Evolutionary conservation across 257 asterid genomes (phyloP).

Genomic region (Solanum chmielewskii): DNA sequence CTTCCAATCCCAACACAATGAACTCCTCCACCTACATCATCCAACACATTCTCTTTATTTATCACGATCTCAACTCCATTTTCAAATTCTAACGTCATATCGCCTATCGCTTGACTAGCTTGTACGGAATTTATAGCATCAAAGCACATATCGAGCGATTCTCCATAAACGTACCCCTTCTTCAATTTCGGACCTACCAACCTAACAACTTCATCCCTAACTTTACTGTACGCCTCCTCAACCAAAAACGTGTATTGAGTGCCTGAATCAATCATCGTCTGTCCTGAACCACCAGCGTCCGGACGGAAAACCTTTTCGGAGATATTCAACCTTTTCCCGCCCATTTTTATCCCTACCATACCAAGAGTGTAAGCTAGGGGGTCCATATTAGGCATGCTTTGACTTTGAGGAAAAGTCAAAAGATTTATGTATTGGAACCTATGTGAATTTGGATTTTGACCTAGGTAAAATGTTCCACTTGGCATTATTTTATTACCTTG

Average conservation of each 20-base stretch:
- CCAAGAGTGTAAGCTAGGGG: conserved; percentile 68
- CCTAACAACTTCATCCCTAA: conserved; percentile 39
- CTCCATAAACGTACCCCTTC: conserved; percentile 43
- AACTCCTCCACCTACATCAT: conserved; percentile 50
- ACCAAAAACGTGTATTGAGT: conserved; percentile 71
- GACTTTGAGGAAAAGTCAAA: conserved; percentile 46
- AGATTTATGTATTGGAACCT: conserved; percentile 30
- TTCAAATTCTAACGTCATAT: conserved; percentile 44
- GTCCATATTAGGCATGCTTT: conserved; percentile 62
- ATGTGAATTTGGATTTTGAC: conserved; percentile 50
- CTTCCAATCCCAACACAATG: conserved; percentile 64
- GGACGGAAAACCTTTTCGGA: conserved; percentile 45
- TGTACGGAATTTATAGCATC: conserved; percentile 26
- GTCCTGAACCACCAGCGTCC: conserved; percentile 71
- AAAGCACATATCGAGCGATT: conserved; percentile 67
- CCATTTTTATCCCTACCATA: conserved; percentile 42
- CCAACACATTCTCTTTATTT: conserved; percentile 31
- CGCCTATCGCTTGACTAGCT: conserved; percentile 40
- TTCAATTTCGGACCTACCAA: conserved; percentile 46
- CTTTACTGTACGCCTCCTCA: conserved; percentile 42
- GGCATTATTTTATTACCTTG: conserved; percentile 21
- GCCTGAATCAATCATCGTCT: conserved; percentile 87
- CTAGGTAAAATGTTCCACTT: conserved; percentile 57
- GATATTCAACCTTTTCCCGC: conserved; percentile 42
- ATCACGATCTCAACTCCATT: conserved; percentile 44